These are phyloP conservation scores for Linnemannia elongata DNA, from an alignment of 192 early-diverging fungal species.

Conservation along the genomic window DNA sequence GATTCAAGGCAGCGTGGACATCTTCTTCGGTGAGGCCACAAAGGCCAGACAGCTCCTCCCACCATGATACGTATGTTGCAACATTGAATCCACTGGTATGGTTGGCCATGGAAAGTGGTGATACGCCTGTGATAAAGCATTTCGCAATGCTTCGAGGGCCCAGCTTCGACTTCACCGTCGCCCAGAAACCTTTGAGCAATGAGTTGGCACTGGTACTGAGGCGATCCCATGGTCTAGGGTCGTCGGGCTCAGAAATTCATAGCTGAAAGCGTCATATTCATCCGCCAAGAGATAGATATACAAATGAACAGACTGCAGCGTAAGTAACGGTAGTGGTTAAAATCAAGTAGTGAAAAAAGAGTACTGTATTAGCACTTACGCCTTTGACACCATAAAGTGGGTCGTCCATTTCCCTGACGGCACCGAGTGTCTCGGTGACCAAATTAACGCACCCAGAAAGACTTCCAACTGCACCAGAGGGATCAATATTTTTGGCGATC, in stretches of 20 bases:
- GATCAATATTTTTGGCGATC: background rate
- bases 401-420: conserved; percentile 15
- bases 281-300: conserved; percentile 55
- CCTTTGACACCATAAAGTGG: conserved; percentile 46
- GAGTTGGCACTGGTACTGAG: conserved; percentile 13
- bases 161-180: conserved; percentile 30
- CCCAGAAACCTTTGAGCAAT: conserved; percentile 54
- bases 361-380: conserved; percentile 14
- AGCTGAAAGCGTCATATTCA: conserved; percentile 53
- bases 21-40: conserved; percentile 43
- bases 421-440: conserved; percentile 21
- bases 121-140: conserved; percentile 57
- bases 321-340: conserved; percentile 7
- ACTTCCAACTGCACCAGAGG: conserved; percentile 17
- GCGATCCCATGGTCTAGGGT: conserved; percentile 26
- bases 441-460: conserved; percentile 15
- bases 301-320: conserved; percentile 9
- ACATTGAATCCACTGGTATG: conserved; percentile 53
- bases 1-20: conserved; percentile 33
- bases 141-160: conserved; percentile 29
- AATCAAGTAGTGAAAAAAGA: conserved; percentile 1
- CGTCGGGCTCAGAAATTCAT: conserved; percentile 35
- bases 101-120: conserved; percentile 51
- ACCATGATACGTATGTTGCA: conserved; percentile 38
- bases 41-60: conserved; percentile 23